A percentile compares a stretch with the other conserved stretches of the same genome.
Evolutionary conservation across 495 filamentous ascomycete genomes (phyloP).

Genomic region (Tuber calosporum): DNA sequence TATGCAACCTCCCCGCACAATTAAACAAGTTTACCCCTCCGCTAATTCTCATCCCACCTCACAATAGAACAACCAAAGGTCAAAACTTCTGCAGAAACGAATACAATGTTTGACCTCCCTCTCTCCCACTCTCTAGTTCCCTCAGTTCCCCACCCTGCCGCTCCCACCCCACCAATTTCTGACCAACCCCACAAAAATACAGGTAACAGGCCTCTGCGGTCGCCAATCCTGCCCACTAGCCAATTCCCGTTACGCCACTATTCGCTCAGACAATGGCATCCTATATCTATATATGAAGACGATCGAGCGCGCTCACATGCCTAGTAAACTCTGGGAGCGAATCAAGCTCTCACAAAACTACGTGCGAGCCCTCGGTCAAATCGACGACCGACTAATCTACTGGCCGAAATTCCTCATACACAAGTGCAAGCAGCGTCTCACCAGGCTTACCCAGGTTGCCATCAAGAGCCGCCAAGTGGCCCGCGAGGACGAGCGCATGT

Average conservation of each 20-base stretch:
- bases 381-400: conserved; percentile 84
- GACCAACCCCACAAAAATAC: background rate
- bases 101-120: conserved; percentile 53
- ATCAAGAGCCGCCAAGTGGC: conserved; percentile 77
- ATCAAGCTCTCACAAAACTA: conserved; percentile 88
- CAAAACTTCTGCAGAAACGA: conserved; percentile 95
- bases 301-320: conserved; percentile 81
- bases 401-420: conserved; percentile 94
- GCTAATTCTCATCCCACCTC: conserved; percentile 17
- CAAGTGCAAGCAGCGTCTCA: conserved; percentile 97
- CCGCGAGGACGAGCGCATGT: conserved; percentile 81
- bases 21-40: conserved; percentile 11
- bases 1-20: conserved; percentile 44
- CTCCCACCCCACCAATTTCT: conserved; percentile 8
- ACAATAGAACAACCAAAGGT: conserved; percentile 69
- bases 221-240: conserved; percentile 90
- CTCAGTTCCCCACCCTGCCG: conserved; percentile 4
- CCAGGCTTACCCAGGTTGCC: conserved; percentile 83
- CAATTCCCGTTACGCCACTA: conserved; percentile 90
- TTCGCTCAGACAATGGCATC: conserved; percentile 70
- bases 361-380: conserved; percentile 73
- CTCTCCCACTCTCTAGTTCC: background rate
- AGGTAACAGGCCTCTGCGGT: conserved; percentile 89
- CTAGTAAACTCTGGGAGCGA: conserved; percentile 88
- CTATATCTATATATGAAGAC: conserved; percentile 99